phyloP scores from a whole-genome alignment of 1,139 yeast species.

The Magnusiomyces sp. region DNA sequence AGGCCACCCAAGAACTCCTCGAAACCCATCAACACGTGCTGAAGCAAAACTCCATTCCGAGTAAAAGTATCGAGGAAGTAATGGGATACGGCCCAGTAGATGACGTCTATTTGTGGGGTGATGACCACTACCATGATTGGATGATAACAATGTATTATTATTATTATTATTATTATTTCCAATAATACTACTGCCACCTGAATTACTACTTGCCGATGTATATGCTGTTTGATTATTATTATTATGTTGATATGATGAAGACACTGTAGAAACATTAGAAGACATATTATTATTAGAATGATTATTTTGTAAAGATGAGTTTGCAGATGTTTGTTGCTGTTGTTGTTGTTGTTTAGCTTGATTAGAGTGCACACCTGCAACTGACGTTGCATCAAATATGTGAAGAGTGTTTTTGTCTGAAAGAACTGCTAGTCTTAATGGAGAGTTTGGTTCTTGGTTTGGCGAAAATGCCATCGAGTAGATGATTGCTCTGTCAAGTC shows the following conservation, averaged over 20 bases:
- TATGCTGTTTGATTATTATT: background rate
- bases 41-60: slow-evolving; percentile 89
- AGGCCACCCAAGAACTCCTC: slow-evolving; percentile 73
- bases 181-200: background rate
- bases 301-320: background rate
- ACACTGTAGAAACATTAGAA: background rate
- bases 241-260: no score
- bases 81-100: slow-evolving; percentile 55
- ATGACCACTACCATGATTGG: background rate
- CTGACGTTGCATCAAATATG: slow-evolving; percentile 47
- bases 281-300: background rate
- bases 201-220: background rate
- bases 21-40: slow-evolving; percentile 43
- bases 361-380: slow-evolving; percentile 19
- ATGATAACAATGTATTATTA: slow-evolving; percentile 16
- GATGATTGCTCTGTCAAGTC: slow-evolving; percentile 72
- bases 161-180: background rate
- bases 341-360: background rate
- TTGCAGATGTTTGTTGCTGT: background rate
- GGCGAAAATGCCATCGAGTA: slow-evolving; percentile 81
- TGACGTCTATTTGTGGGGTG: slow-evolving; percentile 48
- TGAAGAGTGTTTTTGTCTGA: slow-evolving; percentile 88
- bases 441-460: background rate
- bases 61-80: slow-evolving; percentile 68
- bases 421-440: slow-evolving; percentile 59